Evolutionary conservation across 176 grass and related monocot species (phyloP).

Genomic region (Pontederia crassipes): DNA sequence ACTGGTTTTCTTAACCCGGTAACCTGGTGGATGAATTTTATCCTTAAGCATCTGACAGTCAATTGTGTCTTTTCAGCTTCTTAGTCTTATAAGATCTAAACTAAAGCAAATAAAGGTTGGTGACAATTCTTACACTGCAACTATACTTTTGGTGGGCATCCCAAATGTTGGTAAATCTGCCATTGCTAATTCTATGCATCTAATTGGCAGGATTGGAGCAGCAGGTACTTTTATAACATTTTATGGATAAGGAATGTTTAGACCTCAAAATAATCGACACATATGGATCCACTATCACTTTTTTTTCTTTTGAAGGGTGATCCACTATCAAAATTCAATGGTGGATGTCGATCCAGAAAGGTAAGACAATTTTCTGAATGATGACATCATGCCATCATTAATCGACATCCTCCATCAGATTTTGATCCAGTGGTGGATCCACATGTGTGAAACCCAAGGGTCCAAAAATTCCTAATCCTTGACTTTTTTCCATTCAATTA

Average conservation of each 20-base stretch:
- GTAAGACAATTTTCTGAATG: no score
- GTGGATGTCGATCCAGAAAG: no score
- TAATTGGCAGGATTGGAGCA: slow-evolving; percentile 59
- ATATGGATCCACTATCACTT: no score
- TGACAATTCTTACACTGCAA: slow-evolving; percentile 34
- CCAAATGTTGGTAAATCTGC: slow-evolving; percentile 78
- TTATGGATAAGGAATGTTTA: no score
- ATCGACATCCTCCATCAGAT: no score
- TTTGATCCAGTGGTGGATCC: no score
- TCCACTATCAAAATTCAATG: no score
- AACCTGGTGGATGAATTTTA: neutral
- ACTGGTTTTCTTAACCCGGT: no score
- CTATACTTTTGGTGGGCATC: slow-evolving; percentile 55
- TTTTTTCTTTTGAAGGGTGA: no score
- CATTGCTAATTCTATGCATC: slow-evolving; percentile 53
- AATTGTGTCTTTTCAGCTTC: slow-evolving; percentile 30
- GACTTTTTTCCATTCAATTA: neutral
- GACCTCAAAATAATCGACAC: no score
- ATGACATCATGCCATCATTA: no score
- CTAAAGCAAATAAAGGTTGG: slow-evolving; percentile 51
- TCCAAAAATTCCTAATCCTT: neutral
- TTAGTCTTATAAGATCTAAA: slow-evolving; percentile 31
- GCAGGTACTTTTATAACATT: slow-evolving; percentile 23
- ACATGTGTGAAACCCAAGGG: no score
- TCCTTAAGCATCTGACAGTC: neutral